A percentile compares a stretch with the other conserved stretches of the same genome.
Conservation (phyloP, 2,329 filamentous ascomycete species). For the Verticillium zaregamsianum region DNA sequence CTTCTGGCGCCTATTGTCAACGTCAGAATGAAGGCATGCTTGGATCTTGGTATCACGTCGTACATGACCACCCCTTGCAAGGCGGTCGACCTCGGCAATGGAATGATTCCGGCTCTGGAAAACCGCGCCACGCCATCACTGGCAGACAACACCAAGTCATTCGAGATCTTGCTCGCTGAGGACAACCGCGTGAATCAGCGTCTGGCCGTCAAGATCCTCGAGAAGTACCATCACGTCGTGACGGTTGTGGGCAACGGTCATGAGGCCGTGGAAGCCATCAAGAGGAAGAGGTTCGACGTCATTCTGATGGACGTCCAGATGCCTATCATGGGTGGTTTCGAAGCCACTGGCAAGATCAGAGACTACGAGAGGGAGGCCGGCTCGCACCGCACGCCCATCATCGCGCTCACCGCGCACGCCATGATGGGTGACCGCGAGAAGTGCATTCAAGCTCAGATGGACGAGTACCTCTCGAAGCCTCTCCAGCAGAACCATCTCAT, state of each 20-base stretch:
- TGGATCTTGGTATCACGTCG: conserved; percentile 95
- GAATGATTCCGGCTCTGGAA: conserved; percentile 92
- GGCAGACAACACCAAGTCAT: conserved; percentile 90
- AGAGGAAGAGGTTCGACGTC: conserved; percentile 89
- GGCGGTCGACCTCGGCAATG: conserved; percentile 90
- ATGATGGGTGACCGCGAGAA: conserved; percentile 98
- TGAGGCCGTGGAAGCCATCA: conserved; percentile 88
- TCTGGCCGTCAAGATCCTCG: conserved; percentile 90
- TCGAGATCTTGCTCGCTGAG: conserved; percentile 91
- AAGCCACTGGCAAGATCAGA: conserved; percentile 93
- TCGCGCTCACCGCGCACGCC: conserved; percentile 93
- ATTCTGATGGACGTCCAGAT: conserved; percentile 99
- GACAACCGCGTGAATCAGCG: conserved; percentile 98
- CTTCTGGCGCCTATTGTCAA: conserved; percentile 84
- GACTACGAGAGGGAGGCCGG: conserved; percentile 85
- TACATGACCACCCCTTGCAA: conserved; percentile 98
- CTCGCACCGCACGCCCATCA: conserved; percentile 84
- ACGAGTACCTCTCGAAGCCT: conserved; percentile 96
- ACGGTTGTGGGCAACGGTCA: conserved; percentile 93
- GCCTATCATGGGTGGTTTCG: conserved; percentile 99
- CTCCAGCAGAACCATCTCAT: conserved; percentile 96
- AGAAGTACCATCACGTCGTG: conserved; percentile 92
- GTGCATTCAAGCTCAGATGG: conserved; percentile 98
- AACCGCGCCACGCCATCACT: conserved; percentile 87
- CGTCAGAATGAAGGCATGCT: conserved; percentile 86